Evolutionary conservation across 768 basidiomycete genomes (phyloP).

Genomic region (Termitomyces sp.): DNA sequence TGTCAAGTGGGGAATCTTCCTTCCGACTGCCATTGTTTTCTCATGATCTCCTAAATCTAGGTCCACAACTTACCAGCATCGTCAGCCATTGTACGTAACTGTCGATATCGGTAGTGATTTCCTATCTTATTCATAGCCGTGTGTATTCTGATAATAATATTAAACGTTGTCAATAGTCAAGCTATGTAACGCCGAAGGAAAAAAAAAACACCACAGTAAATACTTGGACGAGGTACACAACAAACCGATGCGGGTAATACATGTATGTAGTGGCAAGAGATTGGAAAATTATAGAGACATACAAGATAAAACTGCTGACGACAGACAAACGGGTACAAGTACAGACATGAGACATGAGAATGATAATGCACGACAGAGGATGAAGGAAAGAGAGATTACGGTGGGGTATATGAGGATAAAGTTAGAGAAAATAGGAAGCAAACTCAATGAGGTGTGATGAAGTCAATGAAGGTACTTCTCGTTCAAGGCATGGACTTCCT

Average conservation of each 20-base stretch:
- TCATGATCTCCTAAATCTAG: background rate
- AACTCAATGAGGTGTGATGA: background rate
- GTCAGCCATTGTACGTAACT: background rate
- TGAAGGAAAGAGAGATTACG: background rate
- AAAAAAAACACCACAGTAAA: background rate
- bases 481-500: conserved; percentile 80
- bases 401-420: background rate
- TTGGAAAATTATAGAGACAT: background rate
- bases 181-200: background rate
- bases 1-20: background rate
- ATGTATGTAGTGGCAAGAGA: background rate
- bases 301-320: background rate
- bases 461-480: conserved; percentile 64
- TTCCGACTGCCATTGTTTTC: too few species aligned
- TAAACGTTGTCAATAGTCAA: background rate
- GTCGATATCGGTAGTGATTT: background rate
- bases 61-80: background rate
- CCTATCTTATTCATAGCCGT: background rate
- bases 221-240: background rate
- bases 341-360: background rate
- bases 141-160: background rate
- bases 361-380: background rate
- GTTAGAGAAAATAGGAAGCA: background rate
- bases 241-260: background rate
- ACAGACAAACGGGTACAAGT: background rate